Evolutionary conservation across 192 early-diverging fungal species (phyloP), one percentile per base, ranked within the genome.

Genomic region (Coemansia sp.): DNA sequence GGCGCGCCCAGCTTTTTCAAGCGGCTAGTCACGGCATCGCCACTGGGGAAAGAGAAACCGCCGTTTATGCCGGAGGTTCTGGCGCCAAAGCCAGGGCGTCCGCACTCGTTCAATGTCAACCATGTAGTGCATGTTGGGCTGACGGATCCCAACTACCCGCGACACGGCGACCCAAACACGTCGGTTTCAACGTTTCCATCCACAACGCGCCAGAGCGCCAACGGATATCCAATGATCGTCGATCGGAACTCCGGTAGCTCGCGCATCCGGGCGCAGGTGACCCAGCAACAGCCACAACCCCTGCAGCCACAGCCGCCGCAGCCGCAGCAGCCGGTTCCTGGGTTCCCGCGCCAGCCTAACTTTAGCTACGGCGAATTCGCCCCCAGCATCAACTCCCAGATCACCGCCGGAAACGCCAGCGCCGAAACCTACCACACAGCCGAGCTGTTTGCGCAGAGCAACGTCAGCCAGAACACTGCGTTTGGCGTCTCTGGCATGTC

Each of bases 321-420:
- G 10, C 41, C 22, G 16, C 41, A n/a, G 21, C 39, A 21, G 9
- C 37, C 55, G 19, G 49, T 49, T 8, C 67, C 63, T 48, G 70
- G 69, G 9, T 65, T 65, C 41, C 65, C 62, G 56, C 62, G 69
- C 2, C 65, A 66, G 42, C 69, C 69, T 8, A 65, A 65, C 19
- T 68, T 74, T 41, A 52, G 77, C 66, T 80, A 74, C 18, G 77
- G 77, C 56, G 77, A 80, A 36, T 80, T 80, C 68, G 72, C 66
- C 5, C 73, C 72, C 2, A 51, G 65, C 51, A 67, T 32, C 36
- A 61, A 18, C 52, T 67, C 69, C 16, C 73, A 71, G 42, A 37
- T 45, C 18, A 56, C 64, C 11, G 63, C 63, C 5, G 73, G 70
- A 1, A 76, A 72, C 45, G 47, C 39, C 48, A 81, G 78, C 67